Conservation (phyloP, 2,329 filamentous ascomycete genomes). For the Botrytis galanthina region DNA sequence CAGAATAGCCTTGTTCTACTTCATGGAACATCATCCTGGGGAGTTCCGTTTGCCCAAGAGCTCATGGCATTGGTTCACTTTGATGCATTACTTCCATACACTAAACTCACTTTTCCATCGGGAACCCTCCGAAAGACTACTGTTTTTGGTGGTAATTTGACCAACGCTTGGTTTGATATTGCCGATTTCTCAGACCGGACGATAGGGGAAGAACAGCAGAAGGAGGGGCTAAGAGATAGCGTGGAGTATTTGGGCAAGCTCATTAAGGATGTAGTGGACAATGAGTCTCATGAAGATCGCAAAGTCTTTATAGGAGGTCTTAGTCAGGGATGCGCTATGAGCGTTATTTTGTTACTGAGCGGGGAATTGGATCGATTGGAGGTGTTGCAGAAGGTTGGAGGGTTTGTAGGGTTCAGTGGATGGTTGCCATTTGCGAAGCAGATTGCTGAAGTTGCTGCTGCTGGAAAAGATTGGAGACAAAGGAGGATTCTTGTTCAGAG, state of each 20-base stretch:
- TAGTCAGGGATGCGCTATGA: slow-evolving; percentile 32
- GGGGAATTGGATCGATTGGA: slow-evolving; percentile 22
- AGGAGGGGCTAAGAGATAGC: slow-evolving; percentile 24
- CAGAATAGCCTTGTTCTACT: slow-evolving; percentile 41
- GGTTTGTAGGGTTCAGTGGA: slow-evolving; percentile 30
- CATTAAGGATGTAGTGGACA: slow-evolving; percentile 21
- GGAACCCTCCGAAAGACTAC: slow-evolving; percentile 24
- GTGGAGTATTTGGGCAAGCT: slow-evolving; percentile 23
- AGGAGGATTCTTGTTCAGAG: background rate
- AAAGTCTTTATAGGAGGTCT: slow-evolving; percentile 28
- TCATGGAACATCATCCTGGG: slow-evolving; percentile 43
- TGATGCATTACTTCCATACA: slow-evolving; percentile 28
- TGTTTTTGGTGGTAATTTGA: slow-evolving; percentile 27
- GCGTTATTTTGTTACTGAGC: slow-evolving; percentile 25
- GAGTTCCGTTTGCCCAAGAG: slow-evolving; percentile 39
- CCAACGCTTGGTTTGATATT: slow-evolving; percentile 37
- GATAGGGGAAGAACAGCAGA: slow-evolving; percentile 21
- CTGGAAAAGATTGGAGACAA: background rate
- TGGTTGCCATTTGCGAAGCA: slow-evolving; percentile 32
- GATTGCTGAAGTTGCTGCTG: slow-evolving; percentile 12
- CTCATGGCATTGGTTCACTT: slow-evolving; percentile 40
- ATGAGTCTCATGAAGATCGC: background rate
- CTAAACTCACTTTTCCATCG: slow-evolving; percentile 31
- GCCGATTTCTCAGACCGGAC: slow-evolving; percentile 31
- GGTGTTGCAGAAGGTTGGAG: slow-evolving; percentile 17